phyloP scores from a whole-genome alignment of 495 filamentous ascomycete genomes.

The Echria macrotheca region DNA sequence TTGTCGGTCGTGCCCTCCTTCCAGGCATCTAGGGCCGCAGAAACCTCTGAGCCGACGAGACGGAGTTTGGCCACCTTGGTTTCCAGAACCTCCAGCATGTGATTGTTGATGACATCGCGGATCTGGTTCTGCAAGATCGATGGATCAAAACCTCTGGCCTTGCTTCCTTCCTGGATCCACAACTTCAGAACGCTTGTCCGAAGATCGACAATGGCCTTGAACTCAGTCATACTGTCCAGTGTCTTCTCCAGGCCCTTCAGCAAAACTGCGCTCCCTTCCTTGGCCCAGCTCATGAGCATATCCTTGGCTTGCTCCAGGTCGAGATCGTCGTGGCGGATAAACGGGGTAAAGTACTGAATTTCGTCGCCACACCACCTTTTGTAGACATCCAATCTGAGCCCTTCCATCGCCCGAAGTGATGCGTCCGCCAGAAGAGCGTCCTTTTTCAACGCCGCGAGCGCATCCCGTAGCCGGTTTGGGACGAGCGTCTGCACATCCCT shows the following conservation, averaged over 20 bases:
- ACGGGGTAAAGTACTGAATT: conserved; percentile 81
- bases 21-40: conserved; percentile 49
- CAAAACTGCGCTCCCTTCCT: conserved; percentile 59
- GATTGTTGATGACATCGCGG: conserved; percentile 60
- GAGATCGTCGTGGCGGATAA: conserved; percentile 79
- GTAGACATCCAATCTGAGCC: conserved; percentile 75
- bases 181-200: conserved; percentile 64
- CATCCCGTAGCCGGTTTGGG: conserved; percentile 64
- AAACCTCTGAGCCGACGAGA: conserved; percentile 52
- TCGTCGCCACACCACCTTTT: conserved; percentile 78
- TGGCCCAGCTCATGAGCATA: conserved; percentile 68
- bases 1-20: conserved; percentile 40
- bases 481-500: conserved; percentile 68
- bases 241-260: conserved; percentile 51
- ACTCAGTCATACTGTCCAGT: conserved; percentile 53
- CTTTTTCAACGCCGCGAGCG: conserved; percentile 62
- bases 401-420: conserved; percentile 57
- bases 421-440: conserved; percentile 64
- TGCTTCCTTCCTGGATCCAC: conserved; percentile 60
- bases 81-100: conserved; percentile 55
- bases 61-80: conserved; percentile 52
- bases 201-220: conserved; percentile 61
- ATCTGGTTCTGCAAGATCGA: conserved; percentile 62
- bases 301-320: conserved; percentile 57
- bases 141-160: conserved; percentile 50